Evolutionary conservation across 2,329 filamentous ascomycete species (phyloP).

Genomic region (Pseudogymnoascus sp.): DNA sequence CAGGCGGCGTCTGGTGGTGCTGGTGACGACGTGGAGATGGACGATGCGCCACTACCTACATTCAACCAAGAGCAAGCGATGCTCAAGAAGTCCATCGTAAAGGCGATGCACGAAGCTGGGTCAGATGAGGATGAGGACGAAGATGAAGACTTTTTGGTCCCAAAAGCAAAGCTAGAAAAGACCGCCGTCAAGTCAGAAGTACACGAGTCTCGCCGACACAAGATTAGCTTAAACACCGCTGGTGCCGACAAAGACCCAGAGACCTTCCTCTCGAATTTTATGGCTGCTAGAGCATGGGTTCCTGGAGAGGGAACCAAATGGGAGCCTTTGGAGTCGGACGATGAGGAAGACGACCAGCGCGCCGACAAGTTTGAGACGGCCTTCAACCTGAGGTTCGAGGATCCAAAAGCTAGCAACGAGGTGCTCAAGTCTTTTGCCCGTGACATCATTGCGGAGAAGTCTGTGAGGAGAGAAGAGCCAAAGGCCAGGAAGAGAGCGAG

Average conservation of each 20-base stretch:
- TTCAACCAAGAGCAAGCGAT: conserved; percentile 85
- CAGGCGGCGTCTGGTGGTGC: conserved; percentile 48
- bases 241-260: conserved; percentile 84
- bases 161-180: conserved; percentile 45
- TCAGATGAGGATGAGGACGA: conserved; percentile 35
- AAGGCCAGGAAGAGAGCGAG: conserved; percentile 69
- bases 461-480: conserved; percentile 75
- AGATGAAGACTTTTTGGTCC: conserved; percentile 60
- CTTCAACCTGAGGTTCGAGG: conserved; percentile 94
- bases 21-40: conserved; percentile 49
- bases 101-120: conserved; percentile 64
- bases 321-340: conserved; percentile 85
- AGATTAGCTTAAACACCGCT: conserved; percentile 55
- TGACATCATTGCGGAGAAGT: conserved; percentile 72
- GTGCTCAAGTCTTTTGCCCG: conserved; percentile 80
- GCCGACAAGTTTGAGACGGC: conserved; percentile 86
- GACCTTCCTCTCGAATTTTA: conserved; percentile 87
- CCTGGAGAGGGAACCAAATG: conserved; percentile 57
- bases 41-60: conserved; percentile 49
- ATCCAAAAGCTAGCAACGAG: conserved; percentile 81
- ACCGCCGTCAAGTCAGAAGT: conserved; percentile 33
- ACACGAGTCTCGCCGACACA: conserved; percentile 46
- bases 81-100: conserved; percentile 67
- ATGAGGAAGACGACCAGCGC: conserved; percentile 58
- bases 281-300: conserved; percentile 86